Conservation (phyloP, 768 basidiomycete species). For the Hebeloma cylindrosporum region DNA sequence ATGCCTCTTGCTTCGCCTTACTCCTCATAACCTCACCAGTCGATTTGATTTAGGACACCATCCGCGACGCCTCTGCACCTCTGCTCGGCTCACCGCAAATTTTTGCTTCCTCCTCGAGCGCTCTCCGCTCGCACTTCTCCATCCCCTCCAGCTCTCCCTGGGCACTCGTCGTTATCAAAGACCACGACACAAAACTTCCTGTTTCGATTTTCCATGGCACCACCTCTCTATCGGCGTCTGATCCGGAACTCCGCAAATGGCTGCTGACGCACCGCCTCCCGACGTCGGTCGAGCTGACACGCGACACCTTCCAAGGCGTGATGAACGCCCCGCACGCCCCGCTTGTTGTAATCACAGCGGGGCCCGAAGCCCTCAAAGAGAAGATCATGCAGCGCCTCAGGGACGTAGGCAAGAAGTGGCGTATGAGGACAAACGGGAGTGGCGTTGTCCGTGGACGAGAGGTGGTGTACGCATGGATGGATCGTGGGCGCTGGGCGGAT, state of each 20-base stretch:
- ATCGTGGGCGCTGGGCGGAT: slow-evolving; percentile 75
- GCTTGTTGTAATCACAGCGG: slow-evolving; percentile 74
- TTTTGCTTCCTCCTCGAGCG: slow-evolving; percentile 38
- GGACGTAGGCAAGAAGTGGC: slow-evolving; percentile 64
- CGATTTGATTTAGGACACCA: slow-evolving; percentile 31
- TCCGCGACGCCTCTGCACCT: slow-evolving; percentile 37
- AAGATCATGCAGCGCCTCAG: slow-evolving; percentile 47
- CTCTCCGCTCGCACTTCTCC: slow-evolving; percentile 36
- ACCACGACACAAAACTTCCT: slow-evolving; percentile 48
- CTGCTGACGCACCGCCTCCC: slow-evolving; percentile 72
- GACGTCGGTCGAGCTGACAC: slow-evolving; percentile 68
- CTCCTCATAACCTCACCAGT: background rate
- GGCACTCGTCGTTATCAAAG: slow-evolving; percentile 68
- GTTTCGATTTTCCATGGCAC: slow-evolving; percentile 44
- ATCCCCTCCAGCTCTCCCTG: slow-evolving; percentile 46
- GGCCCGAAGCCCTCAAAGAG: slow-evolving; percentile 28
- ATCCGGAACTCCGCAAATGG: slow-evolving; percentile 51
- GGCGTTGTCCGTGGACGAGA: slow-evolving; percentile 45
- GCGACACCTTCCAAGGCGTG: slow-evolving; percentile 77
- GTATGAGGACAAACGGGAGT: slow-evolving; percentile 39
- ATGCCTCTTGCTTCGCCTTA: slow-evolving; percentile 13
- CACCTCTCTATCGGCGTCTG: slow-evolving; percentile 18
- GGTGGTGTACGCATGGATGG: slow-evolving; percentile 90
- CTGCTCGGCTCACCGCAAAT: slow-evolving; percentile 50
- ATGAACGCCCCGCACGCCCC: slow-evolving; percentile 80